Base-by-base conservation (phyloP, 73 alveolate species). In the Symbiodinium pilosum region DNA sequence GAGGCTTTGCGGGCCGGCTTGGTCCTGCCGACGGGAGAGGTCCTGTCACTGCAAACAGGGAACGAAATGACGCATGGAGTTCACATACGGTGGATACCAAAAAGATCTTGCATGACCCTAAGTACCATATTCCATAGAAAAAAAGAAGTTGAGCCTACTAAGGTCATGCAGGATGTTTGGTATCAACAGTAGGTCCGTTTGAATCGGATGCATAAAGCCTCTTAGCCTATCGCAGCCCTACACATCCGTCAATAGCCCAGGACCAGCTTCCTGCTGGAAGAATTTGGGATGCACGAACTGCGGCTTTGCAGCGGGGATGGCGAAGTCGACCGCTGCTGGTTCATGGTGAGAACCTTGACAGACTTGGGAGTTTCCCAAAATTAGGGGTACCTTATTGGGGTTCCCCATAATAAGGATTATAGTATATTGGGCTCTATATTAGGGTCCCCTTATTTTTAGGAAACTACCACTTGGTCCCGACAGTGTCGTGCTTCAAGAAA, bases 221-320 rank as follows among this genome's bases (percentile, higher is more conserved):
- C n/a, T n/a, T n/a, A 18, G 75, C 14, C 75, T 24, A 18, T 24
- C 24, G 24, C 24, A 24, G 24, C 75, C 24, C 24, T 14, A n/a
- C n/a, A 20, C 87, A 81, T 7, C 87, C 87, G 44, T 30, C 16
- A 81, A 24, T 34, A 12, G 20, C 64, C 38, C 18, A 71, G 92
- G 98, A 92, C 92, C 56, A 51, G 98, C 77, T 93, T 77, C n/a
- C 34, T 44, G 42, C 24, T 81, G 68, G 84, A 93, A 44, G 98
- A 93, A 36, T 93, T 77, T 51, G 98, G 98, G 69, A 93, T 93
- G 98, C 98, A 93, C 44, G 98, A 93, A 54, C 84, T 93, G 39
- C 92, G 91, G 39, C 84, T 93, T 39, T 21, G 38, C 9, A 93
- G 84, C 24, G 94, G 83, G 36, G 84, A 16, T 75, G 98, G 34